phyloP scores from a whole-genome alignment of 345 rosid species.

The Excoecaria agallocha region DNA sequence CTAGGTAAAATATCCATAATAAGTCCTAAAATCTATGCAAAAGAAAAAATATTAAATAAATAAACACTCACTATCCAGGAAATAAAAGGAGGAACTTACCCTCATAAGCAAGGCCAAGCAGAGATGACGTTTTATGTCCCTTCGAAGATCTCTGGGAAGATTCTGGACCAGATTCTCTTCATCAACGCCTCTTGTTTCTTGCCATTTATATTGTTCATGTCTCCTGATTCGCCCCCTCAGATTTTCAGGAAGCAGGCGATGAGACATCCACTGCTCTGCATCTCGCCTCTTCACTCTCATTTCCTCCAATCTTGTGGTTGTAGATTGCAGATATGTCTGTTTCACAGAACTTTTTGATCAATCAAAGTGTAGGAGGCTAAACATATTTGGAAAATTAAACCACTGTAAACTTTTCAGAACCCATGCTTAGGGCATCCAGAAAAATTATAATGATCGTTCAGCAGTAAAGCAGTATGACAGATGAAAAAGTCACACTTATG shows the following conservation, averaged over 20 bases:
- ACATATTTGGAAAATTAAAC: too few relatives aligned
- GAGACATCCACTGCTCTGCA: slow-evolving; percentile 91
- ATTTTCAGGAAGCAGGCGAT: slow-evolving; percentile 61
- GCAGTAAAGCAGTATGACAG: too few relatives aligned
- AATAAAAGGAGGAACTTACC: slow-evolving; percentile 33
- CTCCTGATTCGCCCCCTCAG: slow-evolving; percentile 65
- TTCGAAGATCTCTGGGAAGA: slow-evolving; percentile 78
- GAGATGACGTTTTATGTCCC: slow-evolving; percentile 88
- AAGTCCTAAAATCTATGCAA: too few relatives aligned
- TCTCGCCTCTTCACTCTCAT: slow-evolving; percentile 88
- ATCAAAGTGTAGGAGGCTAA: too few relatives aligned
- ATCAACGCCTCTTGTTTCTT: slow-evolving; percentile 80
- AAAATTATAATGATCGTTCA: too few relatives aligned
- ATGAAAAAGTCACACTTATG: too few relatives aligned
- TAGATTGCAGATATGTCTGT: not conserved
- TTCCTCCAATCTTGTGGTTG: slow-evolving; percentile 55
- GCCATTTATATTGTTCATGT: slow-evolving; percentile 87
- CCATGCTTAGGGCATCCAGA: too few relatives aligned
- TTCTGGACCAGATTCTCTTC: slow-evolving; percentile 61
- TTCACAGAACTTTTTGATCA: not conserved
- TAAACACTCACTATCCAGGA: not conserved
- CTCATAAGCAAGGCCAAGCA: slow-evolving; percentile 74
- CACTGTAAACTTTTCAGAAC: too few relatives aligned
- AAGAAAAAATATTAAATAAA: too few relatives aligned
- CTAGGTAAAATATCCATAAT: too few relatives aligned